These are phyloP conservation scores for Lentinula novae-zelandiae DNA, from an alignment of 1,284 basidiomycete species.

Conservation along the genomic window DNA sequence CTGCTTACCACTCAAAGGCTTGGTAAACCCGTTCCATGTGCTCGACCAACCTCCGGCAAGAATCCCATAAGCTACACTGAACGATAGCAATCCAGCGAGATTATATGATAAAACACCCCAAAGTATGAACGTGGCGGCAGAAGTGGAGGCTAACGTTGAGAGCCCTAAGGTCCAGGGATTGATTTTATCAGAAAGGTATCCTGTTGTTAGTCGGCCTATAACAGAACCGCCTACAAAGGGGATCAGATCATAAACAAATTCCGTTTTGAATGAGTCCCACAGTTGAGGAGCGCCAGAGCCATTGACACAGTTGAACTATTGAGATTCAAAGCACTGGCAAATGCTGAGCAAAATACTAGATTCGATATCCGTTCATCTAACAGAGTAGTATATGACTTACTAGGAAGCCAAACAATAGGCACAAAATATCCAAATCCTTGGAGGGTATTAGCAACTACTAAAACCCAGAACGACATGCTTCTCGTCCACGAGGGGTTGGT, in stretches of 20 bases:
- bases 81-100: conserved; percentile 30
- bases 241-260: not conserved
- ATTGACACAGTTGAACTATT: conserved; percentile 24
- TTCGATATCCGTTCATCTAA: not conserved
- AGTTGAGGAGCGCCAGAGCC: conserved; percentile 26
- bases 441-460: conserved; percentile 29
- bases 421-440: conserved; percentile 32
- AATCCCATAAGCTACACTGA: conserved; percentile 31
- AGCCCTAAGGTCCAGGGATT: conserved; percentile 33
- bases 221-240: conserved; percentile 24
- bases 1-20: conserved; percentile 26
- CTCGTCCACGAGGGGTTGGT: conserved; percentile 23
- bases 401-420: conserved; percentile 33
- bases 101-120: conserved; percentile 35
- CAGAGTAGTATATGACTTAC: conserved; percentile 18
- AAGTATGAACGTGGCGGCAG: conserved; percentile 31
- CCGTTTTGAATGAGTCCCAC: conserved; percentile 13
- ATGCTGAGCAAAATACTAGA: conserved; percentile 19
- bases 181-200: conserved; percentile 32
- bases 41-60: conserved; percentile 34
- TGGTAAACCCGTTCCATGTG: conserved; percentile 31
- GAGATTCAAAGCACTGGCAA: conserved; percentile 26
- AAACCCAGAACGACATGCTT: conserved; percentile 26
- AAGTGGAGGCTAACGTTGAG: conserved; percentile 24
- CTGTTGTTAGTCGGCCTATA: conserved; percentile 29